phyloP scores from a whole-genome alignment of 208 protist genomes.

The Spongospora subterranea region DNA sequence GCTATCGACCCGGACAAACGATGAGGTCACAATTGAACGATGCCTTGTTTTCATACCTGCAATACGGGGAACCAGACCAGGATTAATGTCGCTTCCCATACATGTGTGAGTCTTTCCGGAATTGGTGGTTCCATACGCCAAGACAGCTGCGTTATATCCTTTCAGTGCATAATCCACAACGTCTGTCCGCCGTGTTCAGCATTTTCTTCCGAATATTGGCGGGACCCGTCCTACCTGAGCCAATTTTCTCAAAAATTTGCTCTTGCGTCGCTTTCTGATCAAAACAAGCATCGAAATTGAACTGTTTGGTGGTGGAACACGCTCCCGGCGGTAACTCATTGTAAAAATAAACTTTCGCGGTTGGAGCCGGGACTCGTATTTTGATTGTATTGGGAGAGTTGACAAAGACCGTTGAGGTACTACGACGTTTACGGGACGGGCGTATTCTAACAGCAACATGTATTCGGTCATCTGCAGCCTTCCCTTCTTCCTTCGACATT shows the following conservation, averaged over 20 bases:
- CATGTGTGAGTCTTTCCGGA: conserved; percentile 39
- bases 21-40: not conserved
- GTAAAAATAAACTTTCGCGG: too few species aligned
- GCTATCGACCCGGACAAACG: not conserved
- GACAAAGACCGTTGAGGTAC: not conserved
- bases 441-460: not conserved
- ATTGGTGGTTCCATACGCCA: conserved; percentile 41
- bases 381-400: not conserved
- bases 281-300: conserved; percentile 24
- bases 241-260: not conserved
- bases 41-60: not conserved
- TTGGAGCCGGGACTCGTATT: not conserved
- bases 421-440: not conserved
- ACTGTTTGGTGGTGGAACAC: not conserved
- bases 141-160: conserved; percentile 1
- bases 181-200: too few species aligned
- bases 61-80: conserved; percentile 21
- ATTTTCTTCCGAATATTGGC: too few species aligned
- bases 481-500: too few species aligned
- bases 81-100: not conserved
- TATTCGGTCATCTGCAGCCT: too few species aligned
- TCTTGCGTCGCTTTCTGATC: not conserved
- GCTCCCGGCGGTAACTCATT: too few species aligned
- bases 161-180: not conserved
- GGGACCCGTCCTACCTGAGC: too few species aligned